Evolutionary conservation across 192 early-diverging fungal species (phyloP).

Genomic region (Gigaspora rosea): DNA sequence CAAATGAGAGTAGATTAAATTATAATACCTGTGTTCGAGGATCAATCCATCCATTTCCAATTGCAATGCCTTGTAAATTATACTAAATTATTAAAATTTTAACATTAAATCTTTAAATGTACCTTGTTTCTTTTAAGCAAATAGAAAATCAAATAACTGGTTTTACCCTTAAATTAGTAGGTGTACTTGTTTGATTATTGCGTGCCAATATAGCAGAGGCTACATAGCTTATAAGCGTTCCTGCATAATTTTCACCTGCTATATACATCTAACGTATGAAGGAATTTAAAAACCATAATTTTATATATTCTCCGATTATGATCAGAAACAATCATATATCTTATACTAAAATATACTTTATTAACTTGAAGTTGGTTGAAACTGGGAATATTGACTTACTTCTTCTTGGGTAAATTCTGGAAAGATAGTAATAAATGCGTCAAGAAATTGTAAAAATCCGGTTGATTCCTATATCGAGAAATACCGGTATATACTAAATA

Average conservation of each 20-base stretch:
- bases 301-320: background rate
- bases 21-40: conserved; percentile 51
- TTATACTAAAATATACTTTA: too few relatives aligned
- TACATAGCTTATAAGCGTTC: conserved; percentile 65
- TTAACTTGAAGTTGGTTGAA: background rate
- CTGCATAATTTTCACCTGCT: conserved; percentile 66
- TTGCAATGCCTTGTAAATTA: conserved; percentile 55
- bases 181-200: conserved; percentile 32
- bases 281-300: background rate
- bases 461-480: conserved; percentile 41
- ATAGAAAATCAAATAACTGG: background rate
- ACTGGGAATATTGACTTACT: conserved; percentile 33
- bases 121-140: too few relatives aligned
- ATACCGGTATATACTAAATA: conserved; percentile 37
- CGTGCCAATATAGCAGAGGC: conserved; percentile 39
- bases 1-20: background rate
- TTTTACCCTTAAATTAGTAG: conserved; percentile 23
- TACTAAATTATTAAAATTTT: conserved; percentile 35
- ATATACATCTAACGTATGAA: conserved; percentile 53
- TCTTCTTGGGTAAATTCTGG: conserved; percentile 49
- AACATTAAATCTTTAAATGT: background rate
- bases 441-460: conserved; percentile 52
- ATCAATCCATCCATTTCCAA: conserved; percentile 72
- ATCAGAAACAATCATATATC: too few relatives aligned
- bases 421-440: conserved; percentile 51